Evolutionary conservation across 441 rosid species (phyloP).

Genomic region (Jatropha podagrica): DNA sequence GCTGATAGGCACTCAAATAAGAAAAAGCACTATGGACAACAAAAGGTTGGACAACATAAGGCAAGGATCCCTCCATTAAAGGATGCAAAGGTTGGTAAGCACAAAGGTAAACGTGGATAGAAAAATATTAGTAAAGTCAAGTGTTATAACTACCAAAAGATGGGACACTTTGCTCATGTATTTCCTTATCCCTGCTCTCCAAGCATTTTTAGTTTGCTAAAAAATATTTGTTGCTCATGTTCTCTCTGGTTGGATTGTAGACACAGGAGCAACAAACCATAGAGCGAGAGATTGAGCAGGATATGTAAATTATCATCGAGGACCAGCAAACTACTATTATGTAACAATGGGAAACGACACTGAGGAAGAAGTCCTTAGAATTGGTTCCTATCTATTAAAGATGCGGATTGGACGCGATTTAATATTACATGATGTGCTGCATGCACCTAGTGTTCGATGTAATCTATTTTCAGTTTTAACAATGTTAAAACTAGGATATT

Average conservation of each 20-base stretch:
- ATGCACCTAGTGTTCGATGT: neutral
- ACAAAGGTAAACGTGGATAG: neutral
- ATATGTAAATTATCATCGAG: neutral
- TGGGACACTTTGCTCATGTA: neutral
- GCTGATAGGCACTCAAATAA: neutral
- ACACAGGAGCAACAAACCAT: neutral
- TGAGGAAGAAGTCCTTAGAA: neutral
- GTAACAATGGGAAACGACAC: neutral
- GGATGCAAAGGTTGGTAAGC: neutral
- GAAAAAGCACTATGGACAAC: neutral
- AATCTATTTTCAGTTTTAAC: too few species aligned
- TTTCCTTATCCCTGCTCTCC: too few species aligned
- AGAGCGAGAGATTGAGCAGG: neutral
- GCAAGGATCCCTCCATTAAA: neutral
- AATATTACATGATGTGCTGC: neutral
- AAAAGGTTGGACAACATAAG: neutral
- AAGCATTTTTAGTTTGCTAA: too few species aligned
- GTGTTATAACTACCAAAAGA: neutral
- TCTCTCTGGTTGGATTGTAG: too few species aligned
- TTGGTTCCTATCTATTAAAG: neutral
- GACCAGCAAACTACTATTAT: neutral
- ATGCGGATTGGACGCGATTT: neutral
- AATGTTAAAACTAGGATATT: too few species aligned
- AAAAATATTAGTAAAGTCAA: neutral
- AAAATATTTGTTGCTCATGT: too few species aligned